These are phyloP conservation scores for Colletotrichum eleusines DNA, from an alignment of 2,329 filamentous ascomycete species.

Conservation along the genomic window DNA sequence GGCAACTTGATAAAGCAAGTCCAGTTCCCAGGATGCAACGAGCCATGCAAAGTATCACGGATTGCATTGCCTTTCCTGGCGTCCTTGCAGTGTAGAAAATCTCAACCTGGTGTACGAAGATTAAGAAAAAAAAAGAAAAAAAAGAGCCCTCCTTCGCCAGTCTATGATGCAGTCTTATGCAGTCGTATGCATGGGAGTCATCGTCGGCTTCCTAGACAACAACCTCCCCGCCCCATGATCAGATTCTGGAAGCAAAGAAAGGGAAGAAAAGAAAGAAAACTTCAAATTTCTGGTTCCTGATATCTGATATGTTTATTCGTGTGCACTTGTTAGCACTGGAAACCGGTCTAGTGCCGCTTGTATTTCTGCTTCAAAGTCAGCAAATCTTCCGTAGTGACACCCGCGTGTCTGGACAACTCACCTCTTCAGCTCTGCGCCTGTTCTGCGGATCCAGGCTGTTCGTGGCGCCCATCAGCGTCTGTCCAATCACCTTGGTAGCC, in stretches of 20 bases:
- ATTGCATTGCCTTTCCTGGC: not conserved
- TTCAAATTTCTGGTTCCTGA: slow-evolving; percentile 3
- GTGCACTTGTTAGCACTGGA: slow-evolving; percentile 5
- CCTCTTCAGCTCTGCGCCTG: slow-evolving; percentile 85
- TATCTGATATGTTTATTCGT: slow-evolving; percentile 22
- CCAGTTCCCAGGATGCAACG: not conserved
- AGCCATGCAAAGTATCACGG: not conserved
- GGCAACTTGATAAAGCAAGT: not conserved
- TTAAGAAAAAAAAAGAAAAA: not conserved
- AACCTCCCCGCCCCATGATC: not conserved
- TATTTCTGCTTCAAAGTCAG: slow-evolving; percentile 58
- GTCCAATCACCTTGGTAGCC: slow-evolving; percentile 87
- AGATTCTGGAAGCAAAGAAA: not conserved
- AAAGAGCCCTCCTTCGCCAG: slow-evolving; percentile 41
- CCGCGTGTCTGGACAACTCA: slow-evolving; percentile 65
- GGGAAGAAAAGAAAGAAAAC: not conserved
- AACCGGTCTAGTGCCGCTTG: slow-evolving; percentile 55
- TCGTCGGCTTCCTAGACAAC: slow-evolving; percentile 5
- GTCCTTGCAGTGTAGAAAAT: not conserved
- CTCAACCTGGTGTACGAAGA: not conserved
- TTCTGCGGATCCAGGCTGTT: slow-evolving; percentile 91
- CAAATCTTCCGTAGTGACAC: not conserved
- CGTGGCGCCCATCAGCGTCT: slow-evolving; percentile 90
- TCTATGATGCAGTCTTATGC: slow-evolving; percentile 43
- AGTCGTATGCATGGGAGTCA: slow-evolving; percentile 16